Evolutionary conservation across 257 asterid genomes (phyloP).

Genomic region (Agastache rugosa): DNA sequence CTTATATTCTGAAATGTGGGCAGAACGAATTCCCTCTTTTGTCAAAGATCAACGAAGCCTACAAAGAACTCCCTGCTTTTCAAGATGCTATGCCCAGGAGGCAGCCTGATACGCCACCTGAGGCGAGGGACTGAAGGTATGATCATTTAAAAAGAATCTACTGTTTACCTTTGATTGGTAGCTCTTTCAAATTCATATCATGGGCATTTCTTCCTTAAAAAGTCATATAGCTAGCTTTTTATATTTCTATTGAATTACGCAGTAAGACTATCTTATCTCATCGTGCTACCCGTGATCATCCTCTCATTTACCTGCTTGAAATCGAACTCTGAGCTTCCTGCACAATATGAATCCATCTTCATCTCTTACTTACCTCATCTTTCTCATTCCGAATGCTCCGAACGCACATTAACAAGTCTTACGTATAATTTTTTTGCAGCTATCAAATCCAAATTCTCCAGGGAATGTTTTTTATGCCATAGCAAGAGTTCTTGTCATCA

Average conservation of each 20-base stretch:
- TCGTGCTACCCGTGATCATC: background rate
- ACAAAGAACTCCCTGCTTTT: constrained; percentile 57
- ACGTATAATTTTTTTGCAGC: background rate
- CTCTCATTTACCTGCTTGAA: background rate
- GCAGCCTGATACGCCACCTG: constrained; percentile 67
- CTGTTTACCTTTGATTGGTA: background rate
- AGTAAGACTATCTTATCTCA: background rate
- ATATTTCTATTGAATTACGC: background rate
- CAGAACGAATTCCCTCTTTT: constrained; percentile 63
- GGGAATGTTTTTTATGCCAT: background rate
- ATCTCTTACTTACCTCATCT: background rate
- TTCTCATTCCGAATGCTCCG: background rate
- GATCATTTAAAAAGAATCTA: background rate
- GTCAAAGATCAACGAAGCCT: constrained; percentile 48
- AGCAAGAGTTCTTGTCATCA: background rate
- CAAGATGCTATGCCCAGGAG: constrained; percentile 61
- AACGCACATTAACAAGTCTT: background rate
- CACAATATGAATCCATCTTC: background rate
- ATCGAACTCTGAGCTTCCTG: background rate
- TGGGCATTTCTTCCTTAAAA: background rate
- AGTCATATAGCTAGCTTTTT: background rate
- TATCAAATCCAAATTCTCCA: background rate
- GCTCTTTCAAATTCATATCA: background rate
- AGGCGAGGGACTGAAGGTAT: constrained; percentile 41
- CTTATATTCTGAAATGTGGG: constrained; percentile 17